A percentile compares a stretch with the other conserved stretches of the same genome.
Evolutionary conservation across 148 eudicot genomes (phyloP).

Genomic region (Nepenthes gracilis): DNA sequence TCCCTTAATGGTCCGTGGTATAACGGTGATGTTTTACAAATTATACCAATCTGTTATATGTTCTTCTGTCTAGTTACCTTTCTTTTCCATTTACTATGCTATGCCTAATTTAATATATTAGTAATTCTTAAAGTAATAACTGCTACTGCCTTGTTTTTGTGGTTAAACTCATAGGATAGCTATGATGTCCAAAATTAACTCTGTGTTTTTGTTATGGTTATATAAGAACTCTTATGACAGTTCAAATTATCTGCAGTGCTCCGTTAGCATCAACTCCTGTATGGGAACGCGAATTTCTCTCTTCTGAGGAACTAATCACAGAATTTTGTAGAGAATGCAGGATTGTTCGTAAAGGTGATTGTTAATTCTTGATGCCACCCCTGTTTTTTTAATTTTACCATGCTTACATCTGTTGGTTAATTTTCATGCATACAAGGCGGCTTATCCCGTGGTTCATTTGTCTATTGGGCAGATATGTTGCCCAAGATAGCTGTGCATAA

Average conservation of each 20-base stretch:
- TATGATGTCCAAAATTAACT: background rate
- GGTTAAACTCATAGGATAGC: too few species aligned
- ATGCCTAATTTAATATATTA: too few species aligned
- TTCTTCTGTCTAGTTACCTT: too few species aligned
- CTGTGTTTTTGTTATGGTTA: background rate
- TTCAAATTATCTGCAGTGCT: conserved; percentile 51
- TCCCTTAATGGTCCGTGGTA: background rate
- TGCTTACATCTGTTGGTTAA: background rate
- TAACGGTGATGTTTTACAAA: background rate
- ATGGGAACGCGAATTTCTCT: conserved; percentile 86
- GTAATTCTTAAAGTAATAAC: too few species aligned
- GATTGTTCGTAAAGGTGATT: conserved; percentile 90
- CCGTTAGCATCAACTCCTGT: conserved; percentile 89
- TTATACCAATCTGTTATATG: background rate
- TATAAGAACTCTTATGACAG: conserved; percentile 11
- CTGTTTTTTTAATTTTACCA: background rate
- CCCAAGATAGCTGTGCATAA: too few species aligned
- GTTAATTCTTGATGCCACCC: background rate
- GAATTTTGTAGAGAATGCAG: conserved; percentile 99
- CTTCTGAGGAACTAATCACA: conserved; percentile 89
- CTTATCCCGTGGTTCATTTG: background rate
- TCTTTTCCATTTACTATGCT: too few species aligned
- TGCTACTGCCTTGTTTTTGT: too few species aligned
- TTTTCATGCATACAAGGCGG: background rate
- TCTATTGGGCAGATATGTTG: background rate